phyloP scores from a whole-genome alignment of 2,329 filamentous ascomycete species.

The Pestalotiopsis sp. region DNA sequence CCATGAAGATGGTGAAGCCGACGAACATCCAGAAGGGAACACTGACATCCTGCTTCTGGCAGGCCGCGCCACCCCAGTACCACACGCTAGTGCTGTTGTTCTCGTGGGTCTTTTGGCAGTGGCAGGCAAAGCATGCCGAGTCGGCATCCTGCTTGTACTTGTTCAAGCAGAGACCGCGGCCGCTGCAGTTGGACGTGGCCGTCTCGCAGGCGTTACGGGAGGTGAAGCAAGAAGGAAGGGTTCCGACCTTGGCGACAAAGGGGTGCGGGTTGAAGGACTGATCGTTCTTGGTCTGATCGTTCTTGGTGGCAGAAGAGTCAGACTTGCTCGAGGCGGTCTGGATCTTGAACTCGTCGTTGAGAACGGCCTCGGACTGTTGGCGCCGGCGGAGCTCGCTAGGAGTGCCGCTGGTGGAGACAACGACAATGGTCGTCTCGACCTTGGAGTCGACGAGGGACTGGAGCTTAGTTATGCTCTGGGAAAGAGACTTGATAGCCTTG shows the following conservation, averaged over 20 bases:
- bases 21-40: constrained; percentile 86
- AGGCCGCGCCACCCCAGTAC: constrained; percentile 83
- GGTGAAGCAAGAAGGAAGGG: constrained; percentile 74
- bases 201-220: constrained; percentile 68
- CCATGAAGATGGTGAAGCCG: constrained; percentile 70
- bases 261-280: constrained; percentile 29
- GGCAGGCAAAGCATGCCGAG: constrained; percentile 74
- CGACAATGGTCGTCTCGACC: constrained; percentile 58
- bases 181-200: constrained; percentile 77
- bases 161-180: constrained; percentile 76
- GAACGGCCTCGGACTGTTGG: constrained; percentile 45
- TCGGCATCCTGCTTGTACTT: constrained; percentile 51
- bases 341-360: constrained; percentile 31
- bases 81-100: constrained; percentile 54
- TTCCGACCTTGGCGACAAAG: constrained; percentile 29
- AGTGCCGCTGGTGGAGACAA: constrained; percentile 47
- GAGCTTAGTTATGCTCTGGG: constrained; percentile 46
- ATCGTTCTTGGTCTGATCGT: constrained; percentile 20
- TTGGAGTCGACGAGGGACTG: constrained; percentile 48
- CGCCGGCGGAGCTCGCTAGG: constrained; percentile 46
- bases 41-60: constrained; percentile 90
- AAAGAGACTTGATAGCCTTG: constrained; percentile 43
- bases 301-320: constrained; percentile 33
- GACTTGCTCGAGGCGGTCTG: constrained; percentile 18
- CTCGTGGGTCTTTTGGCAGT: constrained; percentile 63